These are phyloP conservation scores for Plantago elongata DNA, from an alignment of 257 asterid genomes.

Conservation along the genomic window DNA sequence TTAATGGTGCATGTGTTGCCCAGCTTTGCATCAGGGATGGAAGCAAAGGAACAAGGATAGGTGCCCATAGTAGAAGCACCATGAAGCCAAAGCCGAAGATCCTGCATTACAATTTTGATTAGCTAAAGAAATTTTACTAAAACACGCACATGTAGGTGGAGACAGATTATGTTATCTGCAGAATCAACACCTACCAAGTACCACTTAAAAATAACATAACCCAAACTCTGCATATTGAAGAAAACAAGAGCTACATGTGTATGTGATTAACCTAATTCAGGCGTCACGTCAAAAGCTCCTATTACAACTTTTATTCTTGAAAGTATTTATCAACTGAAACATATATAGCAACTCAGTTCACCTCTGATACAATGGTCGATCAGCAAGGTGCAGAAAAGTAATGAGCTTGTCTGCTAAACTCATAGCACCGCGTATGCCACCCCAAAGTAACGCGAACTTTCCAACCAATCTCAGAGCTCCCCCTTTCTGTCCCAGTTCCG, in stretches of 20 bases:
- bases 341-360: slow-evolving; percentile 25
- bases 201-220: not conserved
- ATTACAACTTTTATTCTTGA: not conserved
- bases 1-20: slow-evolving; percentile 55
- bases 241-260: no score
- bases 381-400: slow-evolving; percentile 71
- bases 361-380: slow-evolving; percentile 85
- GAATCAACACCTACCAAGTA: slow-evolving; percentile 1
- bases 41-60: slow-evolving; percentile 76
- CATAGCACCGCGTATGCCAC: slow-evolving; percentile 97
- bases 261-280: no score
- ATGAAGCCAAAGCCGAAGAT: slow-evolving; percentile 62
- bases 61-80: slow-evolving; percentile 98
- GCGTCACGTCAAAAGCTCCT: no score
- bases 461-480: slow-evolving; percentile 76
- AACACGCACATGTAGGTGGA: slow-evolving; percentile 8
- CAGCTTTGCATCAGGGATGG: slow-evolving; percentile 80
- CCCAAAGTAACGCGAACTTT: slow-evolving; percentile 89
- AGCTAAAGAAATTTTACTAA: slow-evolving; percentile 14
- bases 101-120: slow-evolving; percentile 36
- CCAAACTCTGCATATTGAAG: not conserved
- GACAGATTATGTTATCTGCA: slow-evolving; percentile 4
- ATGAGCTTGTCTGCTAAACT: slow-evolving; percentile 84
- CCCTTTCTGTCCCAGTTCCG: slow-evolving; percentile 90
- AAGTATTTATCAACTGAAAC: not conserved